Percentiles rank a stretch among this genome's conserved stretches.
These are phyloP conservation scores for Vigna nakashimae DNA, from an alignment of 306 rosid species.

Conservation along the genomic window DNA sequence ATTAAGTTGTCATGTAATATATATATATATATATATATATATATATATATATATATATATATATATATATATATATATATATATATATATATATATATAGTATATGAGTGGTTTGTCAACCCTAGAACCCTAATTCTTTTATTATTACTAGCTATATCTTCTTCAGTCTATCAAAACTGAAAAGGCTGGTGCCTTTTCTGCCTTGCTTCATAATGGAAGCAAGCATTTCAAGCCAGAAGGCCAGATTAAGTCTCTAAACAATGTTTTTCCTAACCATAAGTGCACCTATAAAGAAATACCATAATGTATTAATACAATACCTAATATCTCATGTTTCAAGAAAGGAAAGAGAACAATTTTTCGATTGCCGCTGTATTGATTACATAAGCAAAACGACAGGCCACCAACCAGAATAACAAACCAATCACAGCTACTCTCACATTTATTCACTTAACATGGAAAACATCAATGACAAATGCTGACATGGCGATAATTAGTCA, in stretches of 20 bases:
- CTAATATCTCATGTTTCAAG: constrained; percentile 15
- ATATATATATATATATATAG: not conserved
- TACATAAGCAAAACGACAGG: constrained; percentile 27
- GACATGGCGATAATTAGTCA: constrained; percentile 22
- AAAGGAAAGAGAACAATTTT: constrained; percentile 14
- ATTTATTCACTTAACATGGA: constrained; percentile 39
- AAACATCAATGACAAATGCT: constrained; percentile 15
- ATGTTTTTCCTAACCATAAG: not conserved
- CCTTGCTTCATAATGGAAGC: constrained; percentile 3
- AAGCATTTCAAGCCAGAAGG: constrained; percentile 19
- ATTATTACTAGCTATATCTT: constrained; percentile 1
- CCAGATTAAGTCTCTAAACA: constrained; percentile 10
- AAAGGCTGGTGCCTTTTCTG: not conserved
- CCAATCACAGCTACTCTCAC: constrained; percentile 9
- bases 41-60: not conserved
- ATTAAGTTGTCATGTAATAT: not conserved
- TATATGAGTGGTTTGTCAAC: constrained; percentile 24
- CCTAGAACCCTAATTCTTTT: constrained; percentile 28
- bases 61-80: not conserved
- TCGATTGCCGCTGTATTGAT: not conserved
- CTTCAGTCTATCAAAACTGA: constrained; percentile 9
- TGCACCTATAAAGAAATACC: not conserved
- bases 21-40: not conserved
- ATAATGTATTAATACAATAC: not conserved
- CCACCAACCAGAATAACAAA: constrained; percentile 19